Evolutionary conservation across 768 basidiomycete genomes (phyloP).

Genomic region (Mycena galericulata): DNA sequence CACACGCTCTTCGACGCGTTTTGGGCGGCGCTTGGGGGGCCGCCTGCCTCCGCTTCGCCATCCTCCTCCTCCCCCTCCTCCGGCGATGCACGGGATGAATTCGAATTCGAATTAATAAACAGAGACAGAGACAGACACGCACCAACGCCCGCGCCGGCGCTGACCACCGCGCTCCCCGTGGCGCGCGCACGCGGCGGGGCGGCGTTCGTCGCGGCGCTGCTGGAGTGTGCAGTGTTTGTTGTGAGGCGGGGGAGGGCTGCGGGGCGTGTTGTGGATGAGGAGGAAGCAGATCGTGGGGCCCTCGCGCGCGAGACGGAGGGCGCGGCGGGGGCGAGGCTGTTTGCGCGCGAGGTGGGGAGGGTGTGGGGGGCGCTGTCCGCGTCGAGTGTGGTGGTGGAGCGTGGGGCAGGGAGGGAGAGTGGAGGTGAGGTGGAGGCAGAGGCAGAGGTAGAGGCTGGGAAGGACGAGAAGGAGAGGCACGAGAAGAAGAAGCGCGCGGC

Average conservation of each 20-base stretch:
- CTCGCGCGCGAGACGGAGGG: no score
- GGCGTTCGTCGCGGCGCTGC: constrained; percentile 29
- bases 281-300: background rate
- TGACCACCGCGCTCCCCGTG: constrained; percentile 31
- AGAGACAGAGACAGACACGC: no score
- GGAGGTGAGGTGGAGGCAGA: background rate
- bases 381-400: background rate
- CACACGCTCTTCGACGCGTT: constrained; percentile 68
- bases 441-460: background rate
- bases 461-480: background rate
- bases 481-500: background rate
- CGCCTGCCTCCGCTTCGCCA: background rate
- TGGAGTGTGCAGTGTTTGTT: constrained; percentile 33
- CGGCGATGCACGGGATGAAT: background rate
- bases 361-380: constrained; percentile 28
- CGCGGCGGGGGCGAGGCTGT: background rate
- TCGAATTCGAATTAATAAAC: no score
- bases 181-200: constrained; percentile 31
- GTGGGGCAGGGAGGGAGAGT: background rate
- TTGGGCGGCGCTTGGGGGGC: constrained; percentile 83
- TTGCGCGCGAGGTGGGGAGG: constrained; percentile 22
- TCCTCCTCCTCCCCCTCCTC: background rate
- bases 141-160: constrained; percentile 4
- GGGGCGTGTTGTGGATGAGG: background rate
- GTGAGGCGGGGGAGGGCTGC: constrained; percentile 11